Base-by-base conservation (phyloP, 176 grass and related monocot species). In the Zoysia japonica region DNA sequence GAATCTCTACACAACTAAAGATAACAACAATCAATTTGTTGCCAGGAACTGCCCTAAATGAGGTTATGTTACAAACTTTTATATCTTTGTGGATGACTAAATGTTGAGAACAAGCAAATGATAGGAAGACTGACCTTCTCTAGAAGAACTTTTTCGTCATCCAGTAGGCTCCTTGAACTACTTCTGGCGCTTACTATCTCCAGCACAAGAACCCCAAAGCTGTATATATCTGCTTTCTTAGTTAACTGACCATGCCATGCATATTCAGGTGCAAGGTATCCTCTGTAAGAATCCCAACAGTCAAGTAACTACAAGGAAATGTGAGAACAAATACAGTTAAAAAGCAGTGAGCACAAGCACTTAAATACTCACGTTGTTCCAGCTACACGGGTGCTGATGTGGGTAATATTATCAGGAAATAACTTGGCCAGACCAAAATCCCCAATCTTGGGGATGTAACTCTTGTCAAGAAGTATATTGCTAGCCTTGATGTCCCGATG, bases 401-500 rank as follows among this genome's bases (percentile, higher is more conserved):
- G 96, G 51, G 96, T 96, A 54, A 99, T 85, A 87, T 96, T 93
- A 68, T 95, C 96, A 43, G 96, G 90, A 86, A 99, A 99, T 76
- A 99, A 64, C 85, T 96, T 99, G 36, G 96, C 92, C 60, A 99
- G 70, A 65, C 96, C 96, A 12, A 99, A 99, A 61, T 99, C 96
- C 55, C 96, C 96, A 7, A 99, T 99, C 86, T 99, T 99, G 17
- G 96, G 82, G 13, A 9, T 28, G 81, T 87, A 99, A 65, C 86
- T 72, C 39, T 3, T 74, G 86, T 89, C 92, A 37, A 99, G 80
- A 43, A 99, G 92, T 81, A 99, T 80, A 61, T 99, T 99, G 75
- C 96, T 99, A 73, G 96, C 92, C 79, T 99, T 99, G 73, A 99
- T 99, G 54, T 99, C 96, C 80, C 96, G 87, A 36, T 99, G 96